Conservation (phyloP, 768 basidiomycete genomes). For the Amyloporia xantha region DNA sequence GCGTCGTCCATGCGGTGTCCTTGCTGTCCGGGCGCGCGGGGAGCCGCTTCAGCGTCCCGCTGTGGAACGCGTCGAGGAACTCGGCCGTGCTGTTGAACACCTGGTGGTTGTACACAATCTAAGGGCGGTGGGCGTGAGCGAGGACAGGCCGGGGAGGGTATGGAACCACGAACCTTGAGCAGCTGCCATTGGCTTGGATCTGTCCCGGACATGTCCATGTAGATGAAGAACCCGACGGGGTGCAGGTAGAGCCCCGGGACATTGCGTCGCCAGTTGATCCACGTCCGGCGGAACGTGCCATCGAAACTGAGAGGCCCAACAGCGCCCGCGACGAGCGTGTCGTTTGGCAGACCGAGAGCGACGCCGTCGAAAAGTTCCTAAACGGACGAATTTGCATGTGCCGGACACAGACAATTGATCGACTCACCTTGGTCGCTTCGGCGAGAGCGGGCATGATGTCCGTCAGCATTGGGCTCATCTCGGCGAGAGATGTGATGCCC, state of each 20-base stretch:
- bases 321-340: conserved; percentile 41
- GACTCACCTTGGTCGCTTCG: conserved; percentile 35
- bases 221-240: conserved; percentile 49
- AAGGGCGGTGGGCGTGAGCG: too few species aligned
- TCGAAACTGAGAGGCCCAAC: conserved; percentile 53
- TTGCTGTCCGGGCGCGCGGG: conserved; percentile 22
- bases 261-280: conserved; percentile 46
- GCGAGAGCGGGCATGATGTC: conserved; percentile 30
- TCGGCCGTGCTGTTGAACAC: conserved; percentile 41
- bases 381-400: neutral
- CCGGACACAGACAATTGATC: neutral
- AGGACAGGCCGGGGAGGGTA: too few species aligned
- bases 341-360: conserved; percentile 36
- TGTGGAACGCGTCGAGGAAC: conserved; percentile 46
- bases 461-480: conserved; percentile 27
- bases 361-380: conserved; percentile 46
- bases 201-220: conserved; percentile 49
- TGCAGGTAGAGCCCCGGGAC: conserved; percentile 46
- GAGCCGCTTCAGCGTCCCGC: conserved; percentile 44
- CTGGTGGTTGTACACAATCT: conserved; percentile 58
- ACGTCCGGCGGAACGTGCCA: conserved; percentile 49
- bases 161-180: conserved; percentile 39
- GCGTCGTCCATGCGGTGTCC: conserved; percentile 36
- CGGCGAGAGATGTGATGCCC: conserved; percentile 26
- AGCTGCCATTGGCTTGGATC: conserved; percentile 46